phyloP scores from a whole-genome alignment of 2,329 filamentous ascomycete genomes.

The Alternaria rosae region DNA sequence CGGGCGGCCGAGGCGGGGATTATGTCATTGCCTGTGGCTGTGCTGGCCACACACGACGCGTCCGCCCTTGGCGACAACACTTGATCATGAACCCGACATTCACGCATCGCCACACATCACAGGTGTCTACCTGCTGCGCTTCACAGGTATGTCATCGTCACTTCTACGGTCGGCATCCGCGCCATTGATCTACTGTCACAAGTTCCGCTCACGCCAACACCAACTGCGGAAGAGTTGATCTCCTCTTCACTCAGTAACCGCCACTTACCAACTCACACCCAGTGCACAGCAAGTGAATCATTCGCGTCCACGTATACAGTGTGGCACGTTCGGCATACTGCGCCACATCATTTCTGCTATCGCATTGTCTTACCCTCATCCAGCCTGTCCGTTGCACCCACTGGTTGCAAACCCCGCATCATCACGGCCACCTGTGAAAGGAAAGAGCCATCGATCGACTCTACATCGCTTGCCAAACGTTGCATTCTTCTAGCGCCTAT shows the following conservation, averaged over 20 bases:
- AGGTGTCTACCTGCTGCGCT: too few species aligned
- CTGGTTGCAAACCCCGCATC: background rate
- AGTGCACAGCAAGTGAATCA: background rate
- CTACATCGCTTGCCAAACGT: too few species aligned
- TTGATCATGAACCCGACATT: background rate
- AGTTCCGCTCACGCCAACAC: background rate
- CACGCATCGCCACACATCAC: background rate
- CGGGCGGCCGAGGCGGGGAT: constrained; percentile 1
- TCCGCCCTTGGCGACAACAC: background rate
- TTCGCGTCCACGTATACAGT: background rate
- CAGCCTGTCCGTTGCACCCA: background rate
- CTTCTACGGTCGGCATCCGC: background rate
- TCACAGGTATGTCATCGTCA: background rate
- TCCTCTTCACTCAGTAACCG: background rate
- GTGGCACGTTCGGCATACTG: background rate
- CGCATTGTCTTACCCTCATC: background rate
- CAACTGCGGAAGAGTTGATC: too few species aligned
- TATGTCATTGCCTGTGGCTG: constrained; percentile 7
- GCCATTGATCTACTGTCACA: background rate
- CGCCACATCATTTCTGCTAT: background rate
- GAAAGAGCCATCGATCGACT: background rate
- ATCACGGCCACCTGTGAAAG: background rate
- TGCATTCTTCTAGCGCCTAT: background rate
- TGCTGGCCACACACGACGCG: constrained; percentile 5
- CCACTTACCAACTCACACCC: background rate